Evolutionary conservation across 1,284 basidiomycete species (phyloP).

Genomic region (Marasmius oreades): DNA sequence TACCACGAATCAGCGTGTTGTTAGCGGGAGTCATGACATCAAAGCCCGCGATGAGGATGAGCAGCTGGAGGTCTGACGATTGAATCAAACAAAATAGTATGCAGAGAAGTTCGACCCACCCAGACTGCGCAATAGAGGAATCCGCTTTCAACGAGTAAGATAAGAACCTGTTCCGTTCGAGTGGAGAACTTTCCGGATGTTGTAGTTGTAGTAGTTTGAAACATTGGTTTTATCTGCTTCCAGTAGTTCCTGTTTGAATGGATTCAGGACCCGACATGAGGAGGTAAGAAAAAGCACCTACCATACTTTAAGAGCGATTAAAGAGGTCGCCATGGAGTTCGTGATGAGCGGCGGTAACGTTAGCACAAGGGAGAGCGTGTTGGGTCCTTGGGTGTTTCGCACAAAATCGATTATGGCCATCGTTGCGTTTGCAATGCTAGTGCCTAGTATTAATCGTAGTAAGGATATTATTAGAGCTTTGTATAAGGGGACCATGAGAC

Average conservation of each 20-base stretch:
- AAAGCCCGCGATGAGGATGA: conserved; percentile 10
- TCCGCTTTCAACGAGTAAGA: conserved; percentile 8
- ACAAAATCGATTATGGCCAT: conserved; percentile 7
- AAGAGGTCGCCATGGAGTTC: conserved; percentile 3
- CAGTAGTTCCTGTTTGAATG: conserved; percentile 1
- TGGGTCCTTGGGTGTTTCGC: not conserved
- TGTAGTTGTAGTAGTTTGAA: not conserved
- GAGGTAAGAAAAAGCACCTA: not conserved
- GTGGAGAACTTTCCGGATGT: not conserved
- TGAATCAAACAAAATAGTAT: not conserved
- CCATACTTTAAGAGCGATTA: conserved; percentile 8
- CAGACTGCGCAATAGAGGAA: conserved; percentile 9
- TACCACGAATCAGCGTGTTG: conserved; percentile 5
- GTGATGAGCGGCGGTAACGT: conserved; percentile 10
- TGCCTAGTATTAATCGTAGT: too few species aligned
- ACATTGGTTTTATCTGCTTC: conserved; percentile 3
- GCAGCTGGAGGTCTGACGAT: not conserved
- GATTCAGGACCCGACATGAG: too few species aligned
- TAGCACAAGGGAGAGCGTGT: conserved; percentile 9
- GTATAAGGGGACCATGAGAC: not conserved
- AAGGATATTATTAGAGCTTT: too few species aligned
- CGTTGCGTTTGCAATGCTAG: conserved; percentile 6
- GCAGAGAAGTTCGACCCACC: not conserved
- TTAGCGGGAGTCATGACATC: conserved; percentile 9
- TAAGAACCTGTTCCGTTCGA: conserved; percentile 1